Evolutionary conservation across 2,329 filamentous ascomycete species (phyloP), one percentile per base, ranked within the genome.

Genomic region (Beauveria bassiana): DNA sequence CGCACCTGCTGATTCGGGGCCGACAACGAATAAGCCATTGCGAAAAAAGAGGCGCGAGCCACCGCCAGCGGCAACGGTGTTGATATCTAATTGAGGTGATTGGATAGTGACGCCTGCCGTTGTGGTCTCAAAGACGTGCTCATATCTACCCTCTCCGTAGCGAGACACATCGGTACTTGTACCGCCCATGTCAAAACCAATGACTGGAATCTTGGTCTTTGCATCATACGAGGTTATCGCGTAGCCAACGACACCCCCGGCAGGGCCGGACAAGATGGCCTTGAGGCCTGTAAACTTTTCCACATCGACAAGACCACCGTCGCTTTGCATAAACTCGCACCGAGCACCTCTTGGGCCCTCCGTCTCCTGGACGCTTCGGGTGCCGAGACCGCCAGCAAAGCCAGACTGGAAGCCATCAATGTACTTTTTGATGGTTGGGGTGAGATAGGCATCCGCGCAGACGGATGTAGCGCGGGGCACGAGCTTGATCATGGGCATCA

Each of bases 111-210:
- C 90, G n/a, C 93, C 93, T 0, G 93, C 93, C 1, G 91, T 96
- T 0, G 91, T 96, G 0, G 92, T 96, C 74, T 96, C 93, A 67
- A 96, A 96, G 0, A 96, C 91, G 69, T 97, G 93, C 68, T 96
- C 93, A 68, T 96, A 93, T 60, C 90, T 81, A 18, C 93, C 93
- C 59, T 88, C 86, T 6, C 89, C 90, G 68, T 93, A 97, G 54
- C 93, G 81, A 40, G 90, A 96, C 10, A 96, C 91, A 72, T 97
- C 93, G 1, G 93, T 97, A 62, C 88, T 93, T 0, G 93, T 97
- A 12, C 93, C 93, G 43, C 91, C 91, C 93, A 97, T 97, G 67
- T 97, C 93, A 69, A 97, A 97, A 0, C 93, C 93, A 68, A 97
- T 96, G 4, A 97, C 89, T 0, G 92, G 91, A 1, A 85, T 91